Conservation (phyloP, 345 rosid genomes). For the Euphorbia pulcherrima region DNA sequence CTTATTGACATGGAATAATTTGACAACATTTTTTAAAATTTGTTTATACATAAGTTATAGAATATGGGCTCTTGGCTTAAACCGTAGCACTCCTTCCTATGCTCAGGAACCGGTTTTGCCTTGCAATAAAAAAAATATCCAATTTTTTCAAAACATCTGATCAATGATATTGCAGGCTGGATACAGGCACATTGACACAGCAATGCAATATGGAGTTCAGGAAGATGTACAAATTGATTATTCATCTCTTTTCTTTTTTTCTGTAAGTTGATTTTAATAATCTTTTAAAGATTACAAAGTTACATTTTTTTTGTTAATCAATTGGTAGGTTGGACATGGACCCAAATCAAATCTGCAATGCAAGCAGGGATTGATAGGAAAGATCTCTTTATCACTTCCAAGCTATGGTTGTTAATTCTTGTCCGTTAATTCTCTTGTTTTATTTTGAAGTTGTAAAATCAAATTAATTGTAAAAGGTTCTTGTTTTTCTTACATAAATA, state of each 20-base stretch:
- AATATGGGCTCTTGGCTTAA: too few species aligned
- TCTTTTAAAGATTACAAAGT: too few species aligned
- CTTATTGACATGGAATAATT: too few species aligned
- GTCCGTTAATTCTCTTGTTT: background rate
- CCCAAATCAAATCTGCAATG: slow-evolving; percentile 39
- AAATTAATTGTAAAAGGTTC: background rate
- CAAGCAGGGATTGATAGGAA: slow-evolving; percentile 48
- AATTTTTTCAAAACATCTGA: too few species aligned
- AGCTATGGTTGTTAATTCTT: slow-evolving; percentile 37
- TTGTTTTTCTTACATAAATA: background rate
- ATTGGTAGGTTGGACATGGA: slow-evolving; percentile 37
- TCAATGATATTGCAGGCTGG: too few species aligned
- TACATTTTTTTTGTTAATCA: background rate
- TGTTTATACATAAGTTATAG: too few species aligned
- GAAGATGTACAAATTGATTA: slow-evolving; percentile 5
- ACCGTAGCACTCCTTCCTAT: too few species aligned
- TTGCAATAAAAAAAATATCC: too few species aligned
- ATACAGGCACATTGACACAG: too few species aligned
- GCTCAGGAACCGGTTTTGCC: too few species aligned
- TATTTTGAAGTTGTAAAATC: background rate
- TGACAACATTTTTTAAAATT: too few species aligned
- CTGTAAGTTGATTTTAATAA: background rate
- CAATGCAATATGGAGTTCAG: slow-evolving; percentile 35
- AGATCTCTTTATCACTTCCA: slow-evolving; percentile 52
- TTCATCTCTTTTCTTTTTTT: background rate